These are phyloP conservation scores for Plasmodium adleri DNA, from an alignment of 169 alveolate genomes.

Conservation along the genomic window DNA sequence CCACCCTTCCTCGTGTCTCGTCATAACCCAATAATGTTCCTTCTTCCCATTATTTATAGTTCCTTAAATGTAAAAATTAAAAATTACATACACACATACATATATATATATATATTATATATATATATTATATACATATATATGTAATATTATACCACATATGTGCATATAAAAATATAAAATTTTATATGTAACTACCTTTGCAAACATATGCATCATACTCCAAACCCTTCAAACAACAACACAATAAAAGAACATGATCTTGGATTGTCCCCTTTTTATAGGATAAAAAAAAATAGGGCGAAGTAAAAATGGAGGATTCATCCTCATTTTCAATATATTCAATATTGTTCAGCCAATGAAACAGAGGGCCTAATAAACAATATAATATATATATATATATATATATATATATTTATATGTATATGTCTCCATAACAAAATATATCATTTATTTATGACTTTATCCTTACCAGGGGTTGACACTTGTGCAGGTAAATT, in stretches of 20 bases:
- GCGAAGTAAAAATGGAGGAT: conserved; percentile 77
- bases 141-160: not conserved
- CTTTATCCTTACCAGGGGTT: conserved; percentile 44
- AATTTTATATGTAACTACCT: conserved; percentile 38
- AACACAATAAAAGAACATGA: conserved; percentile 80
- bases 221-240: conserved; percentile 81
- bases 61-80: conserved; percentile 4
- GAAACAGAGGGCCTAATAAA: conserved; percentile 77
- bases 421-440: too few relatives aligned
- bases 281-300: conserved; percentile 79
- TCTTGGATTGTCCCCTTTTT: conserved; percentile 83
- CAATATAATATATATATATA: not conserved
- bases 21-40: conserved; percentile 84
- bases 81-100: not conserved
- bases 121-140: not conserved
- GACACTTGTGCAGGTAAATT: conserved; percentile 77
- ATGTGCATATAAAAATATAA: not conserved
- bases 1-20: conserved; percentile 83
- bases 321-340: conserved; percentile 79
- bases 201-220: conserved; percentile 84
- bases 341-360: conserved; percentile 82
- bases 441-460: not conserved
- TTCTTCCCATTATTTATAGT: conserved; percentile 81
- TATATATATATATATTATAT: not conserved
- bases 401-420: not conserved